Evolutionary conservation across 192 early-diverging fungal genomes (phyloP), one percentile per base, ranked within the genome.

Genomic region (Phycomyces nitens): DNA sequence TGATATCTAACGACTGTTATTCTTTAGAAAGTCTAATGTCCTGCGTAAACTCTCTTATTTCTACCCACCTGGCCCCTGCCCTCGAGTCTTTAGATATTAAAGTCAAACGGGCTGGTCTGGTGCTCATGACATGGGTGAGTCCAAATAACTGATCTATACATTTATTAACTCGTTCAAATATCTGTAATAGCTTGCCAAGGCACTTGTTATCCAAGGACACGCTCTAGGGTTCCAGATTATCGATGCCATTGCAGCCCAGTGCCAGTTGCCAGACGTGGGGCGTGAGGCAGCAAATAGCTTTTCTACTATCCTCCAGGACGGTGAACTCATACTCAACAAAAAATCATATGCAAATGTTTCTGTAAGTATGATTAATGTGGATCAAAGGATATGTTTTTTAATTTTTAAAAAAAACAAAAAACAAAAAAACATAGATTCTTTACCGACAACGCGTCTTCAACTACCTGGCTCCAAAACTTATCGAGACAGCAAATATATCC

Each of bases 361-460:
- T 23, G 71, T 73, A 64, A 73, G 60, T 56, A n/a, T 4, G 15
- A 51, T 16, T 44, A 18, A 53, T 18, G 16, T 51, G 20, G 2
- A 50, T 39, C 20, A 20, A 16, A n/a, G 18, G 29, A 12, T 21
- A 11, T 56, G 16, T 26, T 40, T 26, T 51, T 5, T 50, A 26
- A 2, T 29, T 44, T 27, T 64, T n/a, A n/a, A n/a, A n/a, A n/a
- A n/a, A n/a, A n/a, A n/a, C n/a, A n/a, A n/a, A n/a, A n/a, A n/a
- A n/a, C n/a, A n/a, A n/a, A 12, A 53, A 65, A 56, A 56, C 76
- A 29, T 78, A 86, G 80, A 65, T 90, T 11, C 72, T 99, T 23
- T 87, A 88, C 66, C 89, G 90, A 75, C 94, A 97, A 77, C 77
- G 88, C 16, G 84, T 96, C 53, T 96, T 92, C 63, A 81, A 87